Conservation (phyloP, 257 asterid genomes). For the Cordia subcordata region DNA sequence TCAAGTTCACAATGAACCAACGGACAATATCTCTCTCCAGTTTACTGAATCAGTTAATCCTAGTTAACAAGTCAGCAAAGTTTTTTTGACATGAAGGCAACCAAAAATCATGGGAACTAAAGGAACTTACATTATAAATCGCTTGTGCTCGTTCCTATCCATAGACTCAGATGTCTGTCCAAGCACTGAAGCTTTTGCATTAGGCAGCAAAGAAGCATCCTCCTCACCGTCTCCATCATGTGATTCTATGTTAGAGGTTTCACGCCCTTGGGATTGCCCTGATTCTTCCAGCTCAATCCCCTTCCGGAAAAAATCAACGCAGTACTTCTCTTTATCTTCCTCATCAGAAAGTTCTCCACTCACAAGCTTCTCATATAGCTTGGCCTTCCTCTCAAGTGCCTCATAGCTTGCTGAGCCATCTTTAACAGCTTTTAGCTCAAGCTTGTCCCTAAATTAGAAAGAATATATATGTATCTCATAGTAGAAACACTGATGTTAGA, state of each 20-base stretch:
- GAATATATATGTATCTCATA: not conserved
- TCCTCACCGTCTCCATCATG: constrained; percentile 40
- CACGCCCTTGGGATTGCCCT: constrained; percentile 25
- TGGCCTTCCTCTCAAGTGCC: constrained; percentile 90
- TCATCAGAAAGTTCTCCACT: constrained; percentile 89
- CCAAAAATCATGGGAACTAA: no score
- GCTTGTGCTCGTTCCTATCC: constrained; percentile 79
- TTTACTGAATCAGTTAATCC: not conserved
- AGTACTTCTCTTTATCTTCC: constrained; percentile 87
- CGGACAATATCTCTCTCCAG: not conserved
- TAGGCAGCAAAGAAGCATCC: constrained; percentile 29
- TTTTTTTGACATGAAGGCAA: not conserved
- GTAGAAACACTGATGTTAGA: not conserved
- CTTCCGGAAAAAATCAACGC: constrained; percentile 91
- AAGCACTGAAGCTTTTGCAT: constrained; percentile 51
- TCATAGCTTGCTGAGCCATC: constrained; percentile 94
- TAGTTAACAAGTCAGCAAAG: not conserved
- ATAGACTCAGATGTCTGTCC: constrained; percentile 50
- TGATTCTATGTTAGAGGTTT: constrained; percentile 25
- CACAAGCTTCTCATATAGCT: constrained; percentile 64
- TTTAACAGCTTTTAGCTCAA: constrained; percentile 81
- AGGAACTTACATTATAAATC: constrained; percentile 64
- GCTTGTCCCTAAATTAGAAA: constrained; percentile 65
- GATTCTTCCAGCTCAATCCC: constrained; percentile 45
- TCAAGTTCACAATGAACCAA: not conserved